Base-by-base conservation (phyloP, 352 stramenopile genomes). In the Blastocystis sp. region DNA sequence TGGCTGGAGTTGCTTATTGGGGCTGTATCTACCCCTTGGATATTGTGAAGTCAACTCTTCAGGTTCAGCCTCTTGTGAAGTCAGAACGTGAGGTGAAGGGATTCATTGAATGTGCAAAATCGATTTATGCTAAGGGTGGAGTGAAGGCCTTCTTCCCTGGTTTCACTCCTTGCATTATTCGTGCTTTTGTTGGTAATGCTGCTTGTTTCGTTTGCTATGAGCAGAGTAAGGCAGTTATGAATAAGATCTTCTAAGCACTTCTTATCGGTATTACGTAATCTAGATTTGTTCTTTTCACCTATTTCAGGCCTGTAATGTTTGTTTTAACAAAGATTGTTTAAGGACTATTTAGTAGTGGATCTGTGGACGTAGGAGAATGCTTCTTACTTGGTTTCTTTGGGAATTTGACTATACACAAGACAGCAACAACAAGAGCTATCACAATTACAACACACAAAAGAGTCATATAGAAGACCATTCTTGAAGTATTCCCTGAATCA, bases 201-300 rank as follows among this genome's bases (percentile, higher is more conserved):
- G 77, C 77, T 29, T 87, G 77, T 43, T 87, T 87, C 77, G 59
- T 87, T 27, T 87, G 59, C 65, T 74, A 78, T 42, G 77, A 87
- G 49, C 77, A 87, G 65, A 87, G 59, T 42, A 87, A 87, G 52
- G 43, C 59, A 0, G 67, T 87, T 5, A 87, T 87, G 77, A 83
- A 83, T 21, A 83, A 83, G 51, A 35, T 83, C 27, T 83, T 83
- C 54, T 83, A 65, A 66, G 54, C 54, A 9, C 9, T 46, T 46
- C 39, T 46, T 46, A 2, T 46, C 9, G 39, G 39, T 46, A 46
- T 46, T 46, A 9, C 39, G 54, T 61, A 61, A 61, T 61, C 54
- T n/a, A n/a, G 12, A 61, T 61, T 32, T n/a, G 19, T 61, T 61
- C 54, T 32, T 61, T 61, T 61, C 9, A 46, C 39, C 2, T 46